Base-by-base conservation (phyloP, 2,329 filamentous ascomycete genomes). In the Sclerotiophoma versabilis region DNA sequence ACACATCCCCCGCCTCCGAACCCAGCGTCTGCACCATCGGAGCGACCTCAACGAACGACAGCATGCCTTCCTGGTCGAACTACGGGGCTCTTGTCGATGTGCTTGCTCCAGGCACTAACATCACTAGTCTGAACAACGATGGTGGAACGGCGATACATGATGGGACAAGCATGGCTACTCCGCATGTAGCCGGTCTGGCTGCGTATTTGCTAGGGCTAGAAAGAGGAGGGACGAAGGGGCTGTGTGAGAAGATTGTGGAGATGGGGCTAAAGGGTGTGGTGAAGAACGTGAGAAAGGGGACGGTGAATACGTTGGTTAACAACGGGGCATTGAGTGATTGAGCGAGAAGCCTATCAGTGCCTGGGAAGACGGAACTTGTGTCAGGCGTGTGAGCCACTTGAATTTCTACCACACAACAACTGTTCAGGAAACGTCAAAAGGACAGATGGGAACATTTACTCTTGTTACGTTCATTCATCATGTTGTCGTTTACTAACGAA, bases 161-260 rank as follows among this genome's bases (percentile, higher is more conserved):
- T 11, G 87, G 86, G 14, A 89, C 86, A 6, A 84, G 80, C 30
- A 88, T 88, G 86, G 86, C 88, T 27, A 82, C 82, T n/a, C 88
- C 88, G 5, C 87, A 90, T 70, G 79, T 91, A 47, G 82, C 84
- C 29, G 88, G 88, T 46, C 79, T 91, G 10, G 86, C 83, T 20
- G 87, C 87, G 27, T 91, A 90, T 75, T 77, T 91, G 37, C 84
- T 90, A 76, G 72, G 74, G 10, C 71, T 81, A 29, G 75, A 81
- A 55, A 64, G 67, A 14, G 48, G 68, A n/a, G 63, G 54, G 34
- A 72, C 71, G 0, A 60, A 72, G 23, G 76, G 71, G 1, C 75
- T 85, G 6, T 81, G 79, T 66, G 54, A 71, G 38, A 77, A 77
- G 59, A 79, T 86, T 58, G 69, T 71, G 57, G 66, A 65, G 32